Evolutionary conservation across 2,329 filamentous ascomycete genomes (phyloP).

Genomic region (Monosporascus sp.): DNA sequence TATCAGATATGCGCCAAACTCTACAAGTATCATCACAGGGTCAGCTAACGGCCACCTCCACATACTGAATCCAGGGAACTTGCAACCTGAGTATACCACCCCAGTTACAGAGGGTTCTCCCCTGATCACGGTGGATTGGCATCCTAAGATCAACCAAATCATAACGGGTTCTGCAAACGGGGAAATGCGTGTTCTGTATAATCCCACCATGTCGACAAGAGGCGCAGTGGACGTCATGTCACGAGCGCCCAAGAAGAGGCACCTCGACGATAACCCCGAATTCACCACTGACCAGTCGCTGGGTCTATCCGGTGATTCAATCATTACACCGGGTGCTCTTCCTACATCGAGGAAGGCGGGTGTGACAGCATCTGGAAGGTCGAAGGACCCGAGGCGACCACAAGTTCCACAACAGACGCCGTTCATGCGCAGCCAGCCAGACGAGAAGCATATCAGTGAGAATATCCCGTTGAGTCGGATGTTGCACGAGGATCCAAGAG

Average conservation of each 20-base stretch:
- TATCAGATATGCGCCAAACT: conserved; percentile 83
- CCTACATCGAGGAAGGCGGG: conserved; percentile 55
- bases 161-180: conserved; percentile 88
- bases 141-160: conserved; percentile 93
- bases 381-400: conserved; percentile 75
- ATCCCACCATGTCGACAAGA: conserved; percentile 71
- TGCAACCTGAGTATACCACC: conserved; percentile 78
- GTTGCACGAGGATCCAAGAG: conserved; percentile 92
- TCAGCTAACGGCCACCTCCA: conserved; percentile 81
- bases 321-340: conserved; percentile 63
- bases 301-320: conserved; percentile 77
- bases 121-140: conserved; percentile 83
- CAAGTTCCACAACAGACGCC: conserved; percentile 80
- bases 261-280: conserved; percentile 87
- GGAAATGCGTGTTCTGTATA: conserved; percentile 86
- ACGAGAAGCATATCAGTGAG: conserved; percentile 81
- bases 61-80: conserved; percentile 87
- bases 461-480: conserved; percentile 87
- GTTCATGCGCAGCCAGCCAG: conserved; percentile 84
- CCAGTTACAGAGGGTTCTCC: conserved; percentile 81
- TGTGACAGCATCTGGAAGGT: conserved; percentile 70
- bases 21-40: conserved; percentile 80
- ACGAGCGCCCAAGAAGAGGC: conserved; percentile 86
- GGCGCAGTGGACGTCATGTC: conserved; percentile 89
- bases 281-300: conserved; percentile 78